Percentiles rank a stretch among this genome's conserved stretches.
These are phyloP conservation scores for Phlegmacium glaucopus DNA, from an alignment of 768 basidiomycete species.

Conservation along the genomic window DNA sequence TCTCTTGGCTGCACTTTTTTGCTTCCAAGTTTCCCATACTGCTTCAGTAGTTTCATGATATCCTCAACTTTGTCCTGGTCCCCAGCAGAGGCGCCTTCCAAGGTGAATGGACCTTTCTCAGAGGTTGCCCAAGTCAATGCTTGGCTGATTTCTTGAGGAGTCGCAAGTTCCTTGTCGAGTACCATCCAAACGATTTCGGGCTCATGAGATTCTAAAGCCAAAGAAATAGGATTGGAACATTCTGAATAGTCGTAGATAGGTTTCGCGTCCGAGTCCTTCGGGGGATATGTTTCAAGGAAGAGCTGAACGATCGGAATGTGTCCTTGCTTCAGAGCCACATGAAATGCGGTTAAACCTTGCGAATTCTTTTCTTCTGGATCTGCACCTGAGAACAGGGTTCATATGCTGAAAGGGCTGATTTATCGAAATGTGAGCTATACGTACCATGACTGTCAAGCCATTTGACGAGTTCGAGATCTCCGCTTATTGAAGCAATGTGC, in stretches of 20 bases:
- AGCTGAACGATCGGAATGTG: slow-evolving; percentile 50
- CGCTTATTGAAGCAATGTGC: slow-evolving; percentile 59
- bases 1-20: not conserved
- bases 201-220: slow-evolving; percentile 58
- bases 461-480: slow-evolving; percentile 53
- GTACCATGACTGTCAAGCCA: slow-evolving; percentile 75
- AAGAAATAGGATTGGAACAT: slow-evolving; percentile 43
- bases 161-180: slow-evolving; percentile 55
- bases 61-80: slow-evolving; percentile 40
- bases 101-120: slow-evolving; percentile 19
- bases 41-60: slow-evolving; percentile 44
- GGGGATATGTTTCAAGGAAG: slow-evolving; percentile 61
- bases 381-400: slow-evolving; percentile 46
- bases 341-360: slow-evolving; percentile 58
- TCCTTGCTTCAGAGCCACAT: slow-evolving; percentile 55
- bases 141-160: slow-evolving; percentile 42
- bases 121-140: slow-evolving; percentile 50
- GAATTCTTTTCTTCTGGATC: slow-evolving; percentile 69
- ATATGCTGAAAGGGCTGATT: slow-evolving; percentile 10
- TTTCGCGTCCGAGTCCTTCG: slow-evolving; percentile 46
- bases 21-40: slow-evolving; percentile 10
- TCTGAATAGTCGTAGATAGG: slow-evolving; percentile 45
- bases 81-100: slow-evolving; percentile 20
- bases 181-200: slow-evolving; percentile 65
- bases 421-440: slow-evolving; percentile 26